Base-by-base conservation (phyloP, 257 asterid genomes). In the Forsythia suspensa region DNA sequence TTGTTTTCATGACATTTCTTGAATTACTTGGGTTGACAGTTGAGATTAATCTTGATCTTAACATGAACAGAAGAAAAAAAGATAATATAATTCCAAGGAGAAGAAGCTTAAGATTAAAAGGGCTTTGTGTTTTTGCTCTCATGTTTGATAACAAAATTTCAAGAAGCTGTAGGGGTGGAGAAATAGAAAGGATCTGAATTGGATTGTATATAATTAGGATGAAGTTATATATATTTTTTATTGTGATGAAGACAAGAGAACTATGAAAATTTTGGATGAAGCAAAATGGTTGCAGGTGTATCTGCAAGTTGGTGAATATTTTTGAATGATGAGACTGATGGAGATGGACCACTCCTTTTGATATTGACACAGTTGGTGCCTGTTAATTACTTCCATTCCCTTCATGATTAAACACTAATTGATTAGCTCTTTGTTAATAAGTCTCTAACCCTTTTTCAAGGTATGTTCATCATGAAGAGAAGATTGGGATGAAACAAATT, bases 241-340 rank as follows among this genome's bases (percentile, higher is more conserved):
- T 44, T 73, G 20, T 77, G 91, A 88, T 74, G 83, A 79, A 46
- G 89, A 87, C 90, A 11, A 75, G 57, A 77, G 83, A 88, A 86
- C 93, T 83, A 79, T 34, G 76, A 85, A 81, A 71, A 85, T 77
- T 88, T 82, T 66, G 85, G 81, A 83, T 83, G 96, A 93, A 93
- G 96, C 98, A 89, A 91, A 70, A 80, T 76, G 77, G 80, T 81
- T 88, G 91, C 78, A 87, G 92, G 92, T 88, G 83, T 86, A 86
- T 78, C 86, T 59, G 41, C 81, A 77, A 85, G 82, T 89, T 89
- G 95, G 93, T 87, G 80, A 52, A 66, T 70, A 80, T 79, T 51
- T 76, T 68, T 55, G 15, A 75, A 66, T 37, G 18, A 70, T 80
- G 36, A 57, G 43, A 57, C 78, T 66, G 84, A 80, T 72, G 48